A percentile compares a stretch with the other conserved stretches of the same genome.
phyloP scores from a whole-genome alignment of 345 rosid species.

The Syzygium grande region DNA sequence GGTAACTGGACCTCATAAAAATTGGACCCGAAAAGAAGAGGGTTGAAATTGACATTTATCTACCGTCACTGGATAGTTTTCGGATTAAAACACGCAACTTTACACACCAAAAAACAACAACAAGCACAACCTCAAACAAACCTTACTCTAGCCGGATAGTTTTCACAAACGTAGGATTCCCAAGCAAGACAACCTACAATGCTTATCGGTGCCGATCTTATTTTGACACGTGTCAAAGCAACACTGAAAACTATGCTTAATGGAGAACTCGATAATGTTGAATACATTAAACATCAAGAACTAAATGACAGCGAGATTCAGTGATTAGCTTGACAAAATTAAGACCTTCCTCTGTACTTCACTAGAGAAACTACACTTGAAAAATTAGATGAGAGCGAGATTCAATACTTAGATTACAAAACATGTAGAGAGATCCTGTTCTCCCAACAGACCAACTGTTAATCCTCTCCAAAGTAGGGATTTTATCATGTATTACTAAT shows the following conservation, averaged over 20 bases:
- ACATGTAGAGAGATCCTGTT: not conserved
- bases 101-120: not conserved
- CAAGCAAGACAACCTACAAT: not conserved
- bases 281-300: not conserved
- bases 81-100: not conserved
- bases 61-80: not conserved
- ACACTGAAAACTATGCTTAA: not conserved
- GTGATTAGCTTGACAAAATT: not conserved
- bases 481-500: not conserved
- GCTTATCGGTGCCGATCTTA: not conserved
- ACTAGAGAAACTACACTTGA: not conserved
- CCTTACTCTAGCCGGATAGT: not conserved
- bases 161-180: not conserved
- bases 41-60: not conserved
- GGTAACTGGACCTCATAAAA: not conserved
- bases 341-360: not conserved
- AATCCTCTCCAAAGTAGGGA: not conserved
- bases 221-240: not conserved
- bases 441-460: not conserved
- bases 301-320: not conserved
- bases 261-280: not conserved
- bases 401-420: not conserved
- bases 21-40: not conserved
- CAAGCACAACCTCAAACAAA: not conserved
- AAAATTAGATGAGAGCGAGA: not conserved